Conservation (phyloP, 495 filamentous ascomycete species). For the Melanomma pulvis-pyrius region DNA sequence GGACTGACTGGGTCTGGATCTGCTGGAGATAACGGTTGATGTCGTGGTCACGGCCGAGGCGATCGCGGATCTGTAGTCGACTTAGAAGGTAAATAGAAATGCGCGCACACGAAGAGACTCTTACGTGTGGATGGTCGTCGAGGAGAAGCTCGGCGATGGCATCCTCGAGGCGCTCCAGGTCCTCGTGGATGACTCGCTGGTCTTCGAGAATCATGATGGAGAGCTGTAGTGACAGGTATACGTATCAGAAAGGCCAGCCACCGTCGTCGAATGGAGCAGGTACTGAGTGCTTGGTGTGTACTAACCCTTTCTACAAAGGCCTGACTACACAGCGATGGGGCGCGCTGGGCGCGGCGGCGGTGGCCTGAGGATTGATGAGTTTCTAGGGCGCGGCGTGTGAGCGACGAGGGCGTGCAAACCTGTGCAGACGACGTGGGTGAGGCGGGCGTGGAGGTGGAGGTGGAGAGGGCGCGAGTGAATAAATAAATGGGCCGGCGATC, state of each 20-base stretch:
- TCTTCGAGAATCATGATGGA: conserved; percentile 84
- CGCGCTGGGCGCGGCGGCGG: neutral
- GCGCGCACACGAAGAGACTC: neutral
- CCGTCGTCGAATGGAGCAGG: neutral
- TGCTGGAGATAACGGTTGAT: conserved; percentile 81
- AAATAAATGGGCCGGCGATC: neutral
- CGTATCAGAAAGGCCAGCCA: neutral
- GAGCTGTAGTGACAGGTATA: neutral
- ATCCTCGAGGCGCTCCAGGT: conserved; percentile 91
- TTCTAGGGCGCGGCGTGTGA: neutral
- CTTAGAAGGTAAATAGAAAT: conserved; percentile 39
- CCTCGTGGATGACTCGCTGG: conserved; percentile 89
- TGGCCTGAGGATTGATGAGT: neutral
- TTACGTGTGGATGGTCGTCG: conserved; percentile 85
- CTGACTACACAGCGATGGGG: neutral
- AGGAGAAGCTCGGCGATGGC: conserved; percentile 85
- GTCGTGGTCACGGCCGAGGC: conserved; percentile 86
- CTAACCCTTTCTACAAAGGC: neutral
- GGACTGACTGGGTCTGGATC: conserved; percentile 80
- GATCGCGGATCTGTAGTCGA: conserved; percentile 73
- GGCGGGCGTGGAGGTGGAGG: neutral
- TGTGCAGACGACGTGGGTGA: neutral
- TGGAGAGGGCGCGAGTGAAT: neutral
- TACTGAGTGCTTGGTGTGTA: neutral
- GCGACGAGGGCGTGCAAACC: neutral